These are phyloP conservation scores for Pseudogymnoascus sp. DNA, from an alignment of 2,329 filamentous ascomycete species.

Conservation along the genomic window DNA sequence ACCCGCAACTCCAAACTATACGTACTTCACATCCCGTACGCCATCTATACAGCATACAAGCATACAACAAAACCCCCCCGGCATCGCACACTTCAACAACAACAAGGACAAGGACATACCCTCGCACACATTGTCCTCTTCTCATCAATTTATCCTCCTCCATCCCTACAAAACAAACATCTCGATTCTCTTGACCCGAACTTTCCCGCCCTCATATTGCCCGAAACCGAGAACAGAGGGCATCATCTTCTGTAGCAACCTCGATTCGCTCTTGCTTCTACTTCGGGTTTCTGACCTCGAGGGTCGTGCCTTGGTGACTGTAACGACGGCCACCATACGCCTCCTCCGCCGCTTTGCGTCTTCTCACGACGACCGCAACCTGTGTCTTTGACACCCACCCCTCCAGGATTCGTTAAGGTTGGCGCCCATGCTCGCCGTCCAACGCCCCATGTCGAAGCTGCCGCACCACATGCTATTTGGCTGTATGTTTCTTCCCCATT, in stretches of 20 bases:
- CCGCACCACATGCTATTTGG: slow-evolving; percentile 57
- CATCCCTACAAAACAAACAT: not conserved
- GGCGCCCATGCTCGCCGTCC: slow-evolving; percentile 51
- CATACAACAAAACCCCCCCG: too few relatives aligned
- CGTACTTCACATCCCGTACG: too few relatives aligned
- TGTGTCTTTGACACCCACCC: not conserved
- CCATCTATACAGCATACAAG: too few relatives aligned
- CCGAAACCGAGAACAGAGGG: not conserved
- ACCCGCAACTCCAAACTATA: too few relatives aligned
- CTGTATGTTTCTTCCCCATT: slow-evolving; percentile 43
- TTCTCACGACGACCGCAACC: not conserved
- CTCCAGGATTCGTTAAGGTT: not conserved
- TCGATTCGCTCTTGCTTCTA: not conserved
- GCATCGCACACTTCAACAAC: too few relatives aligned
- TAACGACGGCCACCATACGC: not conserved
- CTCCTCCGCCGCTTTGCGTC: not conserved
- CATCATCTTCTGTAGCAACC: not conserved
- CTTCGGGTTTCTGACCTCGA: not conserved
- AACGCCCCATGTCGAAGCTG: slow-evolving; percentile 48
- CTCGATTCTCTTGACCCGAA: not conserved
- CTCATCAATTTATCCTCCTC: not conserved
- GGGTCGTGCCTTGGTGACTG: not conserved
- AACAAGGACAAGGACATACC: not conserved
- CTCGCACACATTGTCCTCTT: not conserved
- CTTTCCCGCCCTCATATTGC: not conserved